Percentiles rank a stretch among this genome's conserved stretches.
These are phyloP conservation scores for Oryza punctata DNA, from an alignment of 176 grass and related monocot genomes.

Conservation along the genomic window DNA sequence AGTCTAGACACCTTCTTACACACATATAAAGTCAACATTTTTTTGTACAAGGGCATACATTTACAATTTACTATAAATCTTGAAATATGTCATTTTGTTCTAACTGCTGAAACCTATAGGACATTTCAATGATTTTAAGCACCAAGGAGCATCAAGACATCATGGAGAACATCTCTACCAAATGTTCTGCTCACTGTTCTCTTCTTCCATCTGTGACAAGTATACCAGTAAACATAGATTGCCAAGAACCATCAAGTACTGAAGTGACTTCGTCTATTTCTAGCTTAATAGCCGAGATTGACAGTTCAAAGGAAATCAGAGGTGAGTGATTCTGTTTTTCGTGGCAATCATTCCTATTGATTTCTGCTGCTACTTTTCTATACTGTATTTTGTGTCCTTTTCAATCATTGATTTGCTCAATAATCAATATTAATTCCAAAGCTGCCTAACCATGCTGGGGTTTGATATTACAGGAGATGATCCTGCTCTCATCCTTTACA, in stretches of 20 bases:
- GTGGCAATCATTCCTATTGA: neutral
- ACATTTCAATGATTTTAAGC: slow-evolving; percentile 92
- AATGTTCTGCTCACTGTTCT: slow-evolving; percentile 81
- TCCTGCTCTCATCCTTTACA: slow-evolving; percentile 95
- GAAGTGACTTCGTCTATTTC: slow-evolving; percentile 43
- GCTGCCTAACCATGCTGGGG: slow-evolving; percentile 16
- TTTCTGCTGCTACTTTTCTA: slow-evolving; percentile 21
- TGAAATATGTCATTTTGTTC: slow-evolving; percentile 10
- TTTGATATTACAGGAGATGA: slow-evolving; percentile 71
- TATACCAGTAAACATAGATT: slow-evolving; percentile 49
- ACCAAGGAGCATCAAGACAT: slow-evolving; percentile 75
- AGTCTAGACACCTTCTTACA: neutral
- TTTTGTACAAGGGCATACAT: slow-evolving; percentile 2
- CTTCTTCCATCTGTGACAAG: slow-evolving; percentile 66
- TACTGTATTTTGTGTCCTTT: neutral
- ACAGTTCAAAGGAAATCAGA: slow-evolving; percentile 49
- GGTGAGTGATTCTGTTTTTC: slow-evolving; percentile 31
- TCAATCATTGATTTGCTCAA: neutral
- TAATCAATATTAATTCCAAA: slow-evolving; percentile 10
- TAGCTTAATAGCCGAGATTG: slow-evolving; percentile 63
- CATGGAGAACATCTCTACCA: slow-evolving; percentile 75
- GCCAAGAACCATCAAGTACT: slow-evolving; percentile 46
- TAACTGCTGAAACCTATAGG: slow-evolving; percentile 55
- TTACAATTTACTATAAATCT: neutral
- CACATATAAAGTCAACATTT: neutral